Evolutionary conservation across 2,329 filamentous ascomycete genomes (phyloP).

Genomic region (Cytospora chrysosperma): DNA sequence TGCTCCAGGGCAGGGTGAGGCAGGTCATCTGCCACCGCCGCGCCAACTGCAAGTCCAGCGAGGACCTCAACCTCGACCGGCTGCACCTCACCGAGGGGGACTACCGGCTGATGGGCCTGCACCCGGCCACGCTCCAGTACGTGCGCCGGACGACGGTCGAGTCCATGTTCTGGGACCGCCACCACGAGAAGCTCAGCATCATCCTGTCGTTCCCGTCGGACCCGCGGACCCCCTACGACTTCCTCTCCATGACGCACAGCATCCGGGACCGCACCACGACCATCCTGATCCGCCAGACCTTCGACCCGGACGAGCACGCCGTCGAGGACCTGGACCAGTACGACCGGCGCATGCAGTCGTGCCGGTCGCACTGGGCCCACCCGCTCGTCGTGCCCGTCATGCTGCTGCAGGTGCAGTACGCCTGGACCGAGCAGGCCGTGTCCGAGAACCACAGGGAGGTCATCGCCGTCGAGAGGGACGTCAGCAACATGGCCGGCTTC

Average conservation of each 20-base stretch:
- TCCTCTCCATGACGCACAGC: slow-evolving; percentile 47
- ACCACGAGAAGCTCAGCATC: slow-evolving; percentile 38
- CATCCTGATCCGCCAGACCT: slow-evolving; percentile 44
- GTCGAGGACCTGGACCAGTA: slow-evolving; percentile 47
- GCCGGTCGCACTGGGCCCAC: slow-evolving; percentile 45
- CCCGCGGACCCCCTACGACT: slow-evolving; percentile 46
- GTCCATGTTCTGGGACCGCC: slow-evolving; percentile 41
- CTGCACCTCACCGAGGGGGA: slow-evolving; percentile 38
- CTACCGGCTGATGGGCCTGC: slow-evolving; percentile 37
- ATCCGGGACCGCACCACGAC: slow-evolving; percentile 40
- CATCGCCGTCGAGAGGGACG: slow-evolving; percentile 41
- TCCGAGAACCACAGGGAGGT: slow-evolving; percentile 45
- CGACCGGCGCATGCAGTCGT: slow-evolving; percentile 45
- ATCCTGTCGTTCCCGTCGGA: slow-evolving; percentile 46
- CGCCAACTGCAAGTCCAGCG: slow-evolving; percentile 27
- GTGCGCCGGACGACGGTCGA: slow-evolving; percentile 40
- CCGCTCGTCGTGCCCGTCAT: slow-evolving; percentile 46
- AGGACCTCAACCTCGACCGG: slow-evolving; percentile 35
- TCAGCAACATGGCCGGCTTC: slow-evolving; percentile 44
- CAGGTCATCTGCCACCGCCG: slow-evolving; percentile 41
- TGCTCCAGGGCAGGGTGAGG: slow-evolving; percentile 37
- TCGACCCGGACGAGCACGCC: slow-evolving; percentile 41
- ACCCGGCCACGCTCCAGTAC: slow-evolving; percentile 41
- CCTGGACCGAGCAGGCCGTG: slow-evolving; percentile 45
- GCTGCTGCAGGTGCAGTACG: slow-evolving; percentile 46